Percentiles rank a stretch among this genome's conserved stretches.
These are phyloP conservation scores for Leucaena leucocephala DNA, from an alignment of 306 rosid species.

Conservation along the genomic window DNA sequence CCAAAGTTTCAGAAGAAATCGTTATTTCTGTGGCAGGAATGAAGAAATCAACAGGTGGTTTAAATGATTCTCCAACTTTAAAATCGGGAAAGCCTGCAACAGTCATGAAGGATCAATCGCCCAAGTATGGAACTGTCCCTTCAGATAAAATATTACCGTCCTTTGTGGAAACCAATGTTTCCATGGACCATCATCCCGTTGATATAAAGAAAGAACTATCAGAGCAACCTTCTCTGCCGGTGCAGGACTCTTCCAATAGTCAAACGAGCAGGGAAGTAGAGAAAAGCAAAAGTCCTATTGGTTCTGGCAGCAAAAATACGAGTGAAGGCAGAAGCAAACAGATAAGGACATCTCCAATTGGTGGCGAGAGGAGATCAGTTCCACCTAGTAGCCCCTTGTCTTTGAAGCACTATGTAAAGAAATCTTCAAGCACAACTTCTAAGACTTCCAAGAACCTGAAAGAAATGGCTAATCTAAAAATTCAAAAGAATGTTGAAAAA, in stretches of 20 bases:
- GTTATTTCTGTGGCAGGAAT: conserved; percentile 37
- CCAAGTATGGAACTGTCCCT: conserved; percentile 32
- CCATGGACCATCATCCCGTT: conserved; percentile 21
- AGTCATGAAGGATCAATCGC: conserved; percentile 39
- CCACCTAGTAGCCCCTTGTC: conserved; percentile 32
- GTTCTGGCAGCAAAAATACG: conserved; percentile 30
- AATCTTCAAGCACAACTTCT: conserved; percentile 26
- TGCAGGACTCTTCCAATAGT: conserved; percentile 25
- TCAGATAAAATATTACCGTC: conserved; percentile 40
- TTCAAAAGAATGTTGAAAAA: conserved; percentile 12
- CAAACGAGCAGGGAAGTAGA: conserved; percentile 34
- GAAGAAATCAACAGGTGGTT: conserved; percentile 35
- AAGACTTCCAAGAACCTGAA: conserved; percentile 34
- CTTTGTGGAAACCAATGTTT: conserved; percentile 36
- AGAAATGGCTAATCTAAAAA: conserved; percentile 22
- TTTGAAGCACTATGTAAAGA: conserved; percentile 32
- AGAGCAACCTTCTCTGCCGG: conserved; percentile 11
- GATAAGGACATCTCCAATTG: conserved; percentile 29
- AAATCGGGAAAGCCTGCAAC: conserved; percentile 22
- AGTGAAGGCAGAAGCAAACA: conserved; percentile 40
- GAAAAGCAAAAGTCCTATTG: conserved; percentile 27
- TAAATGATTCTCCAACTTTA: conserved; percentile 38
- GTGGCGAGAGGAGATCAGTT: conserved; percentile 29
- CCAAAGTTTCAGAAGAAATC: conserved; percentile 29
- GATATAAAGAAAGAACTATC: conserved; percentile 13